Evolutionary conservation across 768 basidiomycete genomes (phyloP).

Genomic region (Rubroboletus pulcherrimus): DNA sequence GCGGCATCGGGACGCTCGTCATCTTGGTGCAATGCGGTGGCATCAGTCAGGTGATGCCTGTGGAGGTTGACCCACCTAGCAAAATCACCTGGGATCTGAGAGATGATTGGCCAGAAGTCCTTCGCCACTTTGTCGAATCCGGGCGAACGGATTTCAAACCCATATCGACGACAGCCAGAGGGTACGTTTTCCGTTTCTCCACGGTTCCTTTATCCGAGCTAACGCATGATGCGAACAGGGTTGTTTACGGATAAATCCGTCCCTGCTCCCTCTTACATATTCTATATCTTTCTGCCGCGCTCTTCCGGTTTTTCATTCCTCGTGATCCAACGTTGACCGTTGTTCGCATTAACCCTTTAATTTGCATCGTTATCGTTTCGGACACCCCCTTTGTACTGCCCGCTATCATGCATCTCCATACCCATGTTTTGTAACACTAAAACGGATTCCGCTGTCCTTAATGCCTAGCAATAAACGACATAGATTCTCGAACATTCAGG

Average conservation of each 20-base stretch:
- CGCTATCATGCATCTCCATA: slow-evolving; percentile 22
- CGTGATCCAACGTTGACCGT: slow-evolving; percentile 29
- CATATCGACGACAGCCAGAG: slow-evolving; percentile 72
- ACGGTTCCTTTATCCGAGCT: slow-evolving; percentile 2
- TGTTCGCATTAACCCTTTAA: slow-evolving; percentile 19
- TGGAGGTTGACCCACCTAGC: slow-evolving; percentile 75
- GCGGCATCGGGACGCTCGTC: slow-evolving; percentile 73
- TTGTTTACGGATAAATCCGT: slow-evolving; percentile 40
- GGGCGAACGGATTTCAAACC: slow-evolving; percentile 78
- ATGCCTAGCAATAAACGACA: slow-evolving; percentile 14
- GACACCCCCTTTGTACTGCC: slow-evolving; percentile 23
- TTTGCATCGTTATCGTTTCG: slow-evolving; percentile 23
- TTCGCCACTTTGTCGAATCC: slow-evolving; percentile 66
- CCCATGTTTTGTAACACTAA: slow-evolving; percentile 26
- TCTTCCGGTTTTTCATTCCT: neutral
- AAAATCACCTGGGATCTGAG: slow-evolving; percentile 75
- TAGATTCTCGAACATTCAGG: slow-evolving; percentile 9
- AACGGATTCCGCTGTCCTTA: slow-evolving; percentile 15
- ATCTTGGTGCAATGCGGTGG: slow-evolving; percentile 74
- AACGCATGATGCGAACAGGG: slow-evolving; percentile 23
- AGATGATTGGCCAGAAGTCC: slow-evolving; percentile 68
- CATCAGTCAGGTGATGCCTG: slow-evolving; percentile 80
- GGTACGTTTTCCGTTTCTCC: slow-evolving; percentile 45
- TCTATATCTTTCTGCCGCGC: slow-evolving; percentile 9
- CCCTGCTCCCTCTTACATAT: neutral